Evolutionary conservation across 495 filamentous ascomycete species (phyloP).

Genomic region (Aspergillus nanangensis): DNA sequence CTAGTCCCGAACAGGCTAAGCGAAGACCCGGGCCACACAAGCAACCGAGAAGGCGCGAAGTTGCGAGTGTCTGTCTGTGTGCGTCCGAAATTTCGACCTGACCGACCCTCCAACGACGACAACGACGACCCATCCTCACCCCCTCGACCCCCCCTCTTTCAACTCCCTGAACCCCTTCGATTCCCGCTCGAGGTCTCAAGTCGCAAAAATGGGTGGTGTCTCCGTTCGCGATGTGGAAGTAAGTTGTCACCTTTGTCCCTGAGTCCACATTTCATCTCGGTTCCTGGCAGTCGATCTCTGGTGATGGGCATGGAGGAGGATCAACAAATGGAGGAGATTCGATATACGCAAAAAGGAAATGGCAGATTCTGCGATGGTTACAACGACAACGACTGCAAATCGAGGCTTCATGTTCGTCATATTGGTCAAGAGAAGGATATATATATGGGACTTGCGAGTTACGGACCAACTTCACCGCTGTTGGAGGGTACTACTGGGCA

Average conservation of each 20-base stretch:
- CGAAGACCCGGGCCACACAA: slow-evolving; percentile 35
- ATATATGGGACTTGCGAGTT: too few relatives aligned
- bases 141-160: slow-evolving; percentile 28
- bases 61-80: too few relatives aligned
- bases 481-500: too few relatives aligned
- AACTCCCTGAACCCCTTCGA: slow-evolving; percentile 26
- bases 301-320: slow-evolving; percentile 7
- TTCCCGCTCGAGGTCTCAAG: slow-evolving; percentile 31
- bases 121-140: slow-evolving; percentile 31
- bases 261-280: slow-evolving; percentile 2
- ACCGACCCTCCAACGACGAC: slow-evolving; percentile 36
- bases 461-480: too few relatives aligned
- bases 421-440: background rate
- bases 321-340: too few relatives aligned
- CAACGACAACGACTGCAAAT: background rate
- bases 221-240: slow-evolving; percentile 89
- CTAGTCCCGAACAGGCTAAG: slow-evolving; percentile 41
- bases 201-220: slow-evolving; percentile 80
- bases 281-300: slow-evolving; percentile 20
- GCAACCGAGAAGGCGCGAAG: slow-evolving; percentile 28
- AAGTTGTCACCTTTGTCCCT: slow-evolving; percentile 42
- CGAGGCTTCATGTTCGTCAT: slow-evolving; percentile 6
- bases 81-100: slow-evolving; percentile 37
- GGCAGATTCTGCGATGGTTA: background rate
- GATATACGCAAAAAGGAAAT: too few relatives aligned